A percentile compares a stretch with the other conserved stretches of the same genome.
Conservation (phyloP, 106 monocot species). For the Dactylorhiza incarnata region DNA sequence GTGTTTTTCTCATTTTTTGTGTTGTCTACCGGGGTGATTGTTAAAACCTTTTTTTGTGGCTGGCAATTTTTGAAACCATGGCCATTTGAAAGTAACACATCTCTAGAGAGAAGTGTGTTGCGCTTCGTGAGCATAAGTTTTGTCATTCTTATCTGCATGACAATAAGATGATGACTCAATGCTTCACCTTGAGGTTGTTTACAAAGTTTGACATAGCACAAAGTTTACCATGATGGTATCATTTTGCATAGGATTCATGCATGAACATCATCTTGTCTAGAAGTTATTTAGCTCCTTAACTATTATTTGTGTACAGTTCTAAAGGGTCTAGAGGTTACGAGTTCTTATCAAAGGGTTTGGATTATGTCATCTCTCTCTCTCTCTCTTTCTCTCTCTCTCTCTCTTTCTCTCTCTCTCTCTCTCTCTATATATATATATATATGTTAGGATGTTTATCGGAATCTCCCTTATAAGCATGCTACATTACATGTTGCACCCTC, state of each 20-base stretch:
- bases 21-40: background rate
- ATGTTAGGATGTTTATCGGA: no score
- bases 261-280: background rate
- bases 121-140: background rate
- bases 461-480: no score
- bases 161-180: no score
- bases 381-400: no score
- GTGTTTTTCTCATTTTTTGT: background rate
- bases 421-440: no score
- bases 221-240: background rate
- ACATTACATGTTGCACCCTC: no score
- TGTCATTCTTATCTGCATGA: no score
- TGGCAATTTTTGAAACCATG: background rate
- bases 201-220: background rate
- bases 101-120: background rate
- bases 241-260: background rate
- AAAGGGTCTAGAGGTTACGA: background rate
- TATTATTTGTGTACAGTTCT: background rate
- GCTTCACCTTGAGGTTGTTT: background rate
- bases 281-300: background rate
- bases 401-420: no score
- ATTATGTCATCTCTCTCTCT: no score
- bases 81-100: background rate
- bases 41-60: background rate
- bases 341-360: background rate